Conservation (phyloP, 257 asterid genomes). For the Solanum tarijense region DNA sequence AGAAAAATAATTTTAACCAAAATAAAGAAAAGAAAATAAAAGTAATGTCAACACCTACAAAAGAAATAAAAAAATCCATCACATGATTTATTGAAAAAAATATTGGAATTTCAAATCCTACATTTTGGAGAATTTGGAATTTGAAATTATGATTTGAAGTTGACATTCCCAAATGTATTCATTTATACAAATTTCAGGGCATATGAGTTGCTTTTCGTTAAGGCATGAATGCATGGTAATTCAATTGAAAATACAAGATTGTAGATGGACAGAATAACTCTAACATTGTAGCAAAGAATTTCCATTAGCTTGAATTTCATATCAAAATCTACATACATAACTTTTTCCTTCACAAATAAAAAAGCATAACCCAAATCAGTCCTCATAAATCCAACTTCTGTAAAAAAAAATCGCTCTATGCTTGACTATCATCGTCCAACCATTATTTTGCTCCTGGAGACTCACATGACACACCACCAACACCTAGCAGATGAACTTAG, state of each 20-base stretch:
- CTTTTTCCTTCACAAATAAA: no score
- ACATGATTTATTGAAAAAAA: neutral
- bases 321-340: neutral
- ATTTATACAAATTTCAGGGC: neutral
- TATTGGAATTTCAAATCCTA: neutral
- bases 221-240: neutral
- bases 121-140: neutral
- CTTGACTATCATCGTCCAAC: neutral
- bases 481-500: neutral
- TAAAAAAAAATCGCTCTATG: neutral
- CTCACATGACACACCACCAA: neutral
- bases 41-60: neutral
- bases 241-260: no score
- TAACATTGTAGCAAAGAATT: neutral
- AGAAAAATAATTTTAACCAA: no score
- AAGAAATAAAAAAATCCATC: neutral
- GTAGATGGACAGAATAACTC: neutral
- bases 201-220: neutral
- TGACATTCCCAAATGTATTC: neutral
- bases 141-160: neutral
- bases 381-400: neutral
- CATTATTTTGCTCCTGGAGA: neutral
- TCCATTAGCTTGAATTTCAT: neutral
- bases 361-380: neutral
- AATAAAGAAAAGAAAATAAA: no score